Evolutionary conservation across 208 protist genomes (phyloP).

Genomic region (Porcisia hertigi): DNA sequence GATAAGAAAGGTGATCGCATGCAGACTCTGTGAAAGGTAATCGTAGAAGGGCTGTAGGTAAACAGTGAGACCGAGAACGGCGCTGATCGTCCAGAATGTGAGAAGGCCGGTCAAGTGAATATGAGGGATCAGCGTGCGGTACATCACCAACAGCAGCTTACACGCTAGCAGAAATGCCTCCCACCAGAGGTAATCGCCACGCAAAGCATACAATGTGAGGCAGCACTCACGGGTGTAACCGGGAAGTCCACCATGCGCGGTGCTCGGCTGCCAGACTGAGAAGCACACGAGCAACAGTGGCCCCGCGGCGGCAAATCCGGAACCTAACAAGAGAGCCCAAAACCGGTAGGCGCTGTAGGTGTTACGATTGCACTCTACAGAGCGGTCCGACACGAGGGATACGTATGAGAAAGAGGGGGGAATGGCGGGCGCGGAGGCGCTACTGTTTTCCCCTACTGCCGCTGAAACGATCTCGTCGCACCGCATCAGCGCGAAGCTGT

Average conservation of each 20-base stretch:
- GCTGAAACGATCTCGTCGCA: conserved; percentile 22
- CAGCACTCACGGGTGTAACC: conserved; percentile 15
- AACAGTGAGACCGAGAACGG: conserved; percentile 13
- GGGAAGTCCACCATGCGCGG: neutral
- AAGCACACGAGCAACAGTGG: conserved; percentile 26
- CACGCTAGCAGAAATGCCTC: conserved; percentile 15
- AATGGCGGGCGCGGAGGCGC: neutral
- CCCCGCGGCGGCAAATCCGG: conserved; percentile 17
- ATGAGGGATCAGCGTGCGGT: conserved; percentile 15
- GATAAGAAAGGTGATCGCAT: conserved; percentile 12
- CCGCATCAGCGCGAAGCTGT: conserved; percentile 37
- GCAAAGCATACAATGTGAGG: conserved; percentile 16
- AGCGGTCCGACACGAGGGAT: conserved; percentile 19
- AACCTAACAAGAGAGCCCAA: conserved; percentile 29
- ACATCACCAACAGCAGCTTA: conserved; percentile 22
- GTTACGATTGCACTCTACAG: conserved; percentile 20
- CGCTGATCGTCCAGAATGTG: conserved; percentile 16
- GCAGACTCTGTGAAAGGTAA: conserved; percentile 18
- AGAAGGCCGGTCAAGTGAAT: conserved; percentile 24
- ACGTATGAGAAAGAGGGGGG: neutral
- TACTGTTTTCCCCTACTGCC: neutral
- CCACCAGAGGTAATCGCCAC: conserved; percentile 29
- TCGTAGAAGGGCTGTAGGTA: conserved; percentile 21
- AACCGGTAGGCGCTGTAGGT: conserved; percentile 25
- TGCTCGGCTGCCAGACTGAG: neutral